Evolutionary conservation across 192 early-diverging fungal species (phyloP).

Genomic region (Umbelopsis vinacea): DNA sequence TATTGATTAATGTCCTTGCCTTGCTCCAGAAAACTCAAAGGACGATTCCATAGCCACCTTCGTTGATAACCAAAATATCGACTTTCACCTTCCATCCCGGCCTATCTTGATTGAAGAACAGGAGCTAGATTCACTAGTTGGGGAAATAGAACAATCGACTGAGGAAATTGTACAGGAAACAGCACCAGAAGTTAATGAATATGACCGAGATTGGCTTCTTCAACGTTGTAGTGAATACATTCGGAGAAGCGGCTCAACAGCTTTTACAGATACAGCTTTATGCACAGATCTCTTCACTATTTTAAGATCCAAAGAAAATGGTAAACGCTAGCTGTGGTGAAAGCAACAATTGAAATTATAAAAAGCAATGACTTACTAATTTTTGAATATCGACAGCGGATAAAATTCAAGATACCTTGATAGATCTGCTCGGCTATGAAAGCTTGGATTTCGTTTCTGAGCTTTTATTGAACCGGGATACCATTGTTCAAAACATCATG

Average conservation of each 20-base stretch:
- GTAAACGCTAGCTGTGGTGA: conserved; percentile 31
- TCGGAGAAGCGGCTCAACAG: conserved; percentile 38
- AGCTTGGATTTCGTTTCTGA: conserved; percentile 71
- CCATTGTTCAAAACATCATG: conserved; percentile 68
- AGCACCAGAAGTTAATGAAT: neutral
- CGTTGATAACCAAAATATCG: neutral
- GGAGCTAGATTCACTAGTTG: neutral
- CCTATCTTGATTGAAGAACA: conserved; percentile 1
- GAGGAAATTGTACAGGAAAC: neutral
- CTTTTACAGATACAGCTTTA: conserved; percentile 56
- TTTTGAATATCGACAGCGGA: conserved; percentile 42
- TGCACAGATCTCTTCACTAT: conserved; percentile 75
- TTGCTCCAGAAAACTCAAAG: neutral
- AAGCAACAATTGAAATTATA: neutral
- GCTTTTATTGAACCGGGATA: conserved; percentile 59
- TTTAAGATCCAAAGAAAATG: conserved; percentile 59
- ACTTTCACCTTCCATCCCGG: neutral
- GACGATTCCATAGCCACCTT: neutral
- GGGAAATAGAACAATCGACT: neutral
- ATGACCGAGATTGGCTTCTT: conserved; percentile 61
- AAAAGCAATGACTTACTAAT: no score
- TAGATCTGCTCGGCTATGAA: conserved; percentile 76
- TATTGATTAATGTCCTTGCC: neutral
- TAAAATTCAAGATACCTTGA: conserved; percentile 65
- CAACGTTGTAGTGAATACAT: conserved; percentile 61